Base-by-base conservation (phyloP, 2,329 filamentous ascomycete genomes). In the Falciphora oryzae region DNA sequence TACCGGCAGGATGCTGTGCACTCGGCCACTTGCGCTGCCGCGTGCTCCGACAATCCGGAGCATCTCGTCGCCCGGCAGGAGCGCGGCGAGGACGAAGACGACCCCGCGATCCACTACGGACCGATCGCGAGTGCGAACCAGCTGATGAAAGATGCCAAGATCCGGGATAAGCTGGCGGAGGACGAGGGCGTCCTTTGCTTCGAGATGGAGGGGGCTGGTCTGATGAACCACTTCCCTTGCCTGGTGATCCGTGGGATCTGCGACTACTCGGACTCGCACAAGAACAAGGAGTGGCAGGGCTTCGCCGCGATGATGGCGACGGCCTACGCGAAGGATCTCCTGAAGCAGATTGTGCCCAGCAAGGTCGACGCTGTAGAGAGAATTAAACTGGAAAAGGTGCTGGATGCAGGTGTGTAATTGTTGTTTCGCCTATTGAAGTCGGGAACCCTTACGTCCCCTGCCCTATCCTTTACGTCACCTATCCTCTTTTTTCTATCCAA, bases 201-300 rank as follows among this genome's bases (percentile, higher is more conserved):
- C 61, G 75, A 76, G 64, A 75, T 72, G 72, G n/a, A n/a, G 73
- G 71, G 68, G 0, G 72, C 72, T 76, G 75, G 73, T 13, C 50
- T 74, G 4, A 70, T 71, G 69, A 73, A 75, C 56, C 62, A 70
- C 58, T 70, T 73, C 13, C 72, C 69, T 0, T 73, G 68, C 28
- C 65, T 74, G 1, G 70, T 75, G 8, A 71, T 76, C 44, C 71
- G 62, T 1, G n/a, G n/a, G n/a, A n/a, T n/a, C n/a, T n/a, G n/a
- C n/a, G n/a, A n/a, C n/a, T n/a, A n/a, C n/a, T n/a, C n/a, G n/a
- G n/a, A n/a, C n/a, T n/a, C n/a, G n/a, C n/a, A n/a, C n/a, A n/a
- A n/a, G n/a, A n/a, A n/a, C n/a, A n/a, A n/a, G n/a, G n/a, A n/a
- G n/a, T n/a, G n/a, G n/a, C n/a, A n/a, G n/a, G n/a, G n/a, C n/a